These are phyloP conservation scores for Rhynchosporium secalis DNA, from an alignment of 2,329 filamentous ascomycete genomes.

Conservation along the genomic window DNA sequence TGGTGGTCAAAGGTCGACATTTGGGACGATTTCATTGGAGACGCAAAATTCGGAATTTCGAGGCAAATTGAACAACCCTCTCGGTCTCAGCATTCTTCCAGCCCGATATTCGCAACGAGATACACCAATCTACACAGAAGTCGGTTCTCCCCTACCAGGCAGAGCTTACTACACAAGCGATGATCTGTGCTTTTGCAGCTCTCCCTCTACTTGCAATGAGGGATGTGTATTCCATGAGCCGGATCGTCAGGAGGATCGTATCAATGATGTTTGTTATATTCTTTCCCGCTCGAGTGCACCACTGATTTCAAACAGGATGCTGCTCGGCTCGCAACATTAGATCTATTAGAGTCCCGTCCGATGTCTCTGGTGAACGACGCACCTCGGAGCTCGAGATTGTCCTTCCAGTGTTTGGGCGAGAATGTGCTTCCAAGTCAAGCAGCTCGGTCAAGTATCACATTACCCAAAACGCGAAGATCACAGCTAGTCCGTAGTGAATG, in stretches of 20 bases:
- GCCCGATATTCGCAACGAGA: slow-evolving; percentile 24
- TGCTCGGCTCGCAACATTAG: background rate
- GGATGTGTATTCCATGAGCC: slow-evolving; percentile 26
- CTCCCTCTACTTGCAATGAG: slow-evolving; percentile 17
- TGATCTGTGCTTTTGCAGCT: slow-evolving; percentile 18
- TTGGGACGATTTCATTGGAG: slow-evolving; percentile 10
- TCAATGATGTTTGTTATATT: background rate
- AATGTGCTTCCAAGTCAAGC: slow-evolving; percentile 22
- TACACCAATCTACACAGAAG: slow-evolving; percentile 30
- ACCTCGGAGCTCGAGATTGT: slow-evolving; percentile 29
- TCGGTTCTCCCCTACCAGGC: slow-evolving; percentile 27
- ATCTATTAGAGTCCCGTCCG: background rate
- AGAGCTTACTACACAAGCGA: slow-evolving; percentile 26
- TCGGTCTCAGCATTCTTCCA: slow-evolving; percentile 4
- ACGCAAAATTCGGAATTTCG: background rate
- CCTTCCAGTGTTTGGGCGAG: slow-evolving; percentile 35
- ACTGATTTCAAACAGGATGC: background rate
- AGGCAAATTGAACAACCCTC: slow-evolving; percentile 13
- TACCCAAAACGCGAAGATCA: slow-evolving; percentile 7
- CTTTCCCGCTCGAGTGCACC: no score
- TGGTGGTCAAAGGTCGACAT: slow-evolving; percentile 18
- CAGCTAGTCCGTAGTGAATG: slow-evolving; percentile 4
- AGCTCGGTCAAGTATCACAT: slow-evolving; percentile 25
- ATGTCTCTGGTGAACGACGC: background rate
- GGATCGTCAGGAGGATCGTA: background rate